Evolutionary conservation across 164 flowering plant species (phyloP).

Genomic region (Macadamia integrifolia): DNA sequence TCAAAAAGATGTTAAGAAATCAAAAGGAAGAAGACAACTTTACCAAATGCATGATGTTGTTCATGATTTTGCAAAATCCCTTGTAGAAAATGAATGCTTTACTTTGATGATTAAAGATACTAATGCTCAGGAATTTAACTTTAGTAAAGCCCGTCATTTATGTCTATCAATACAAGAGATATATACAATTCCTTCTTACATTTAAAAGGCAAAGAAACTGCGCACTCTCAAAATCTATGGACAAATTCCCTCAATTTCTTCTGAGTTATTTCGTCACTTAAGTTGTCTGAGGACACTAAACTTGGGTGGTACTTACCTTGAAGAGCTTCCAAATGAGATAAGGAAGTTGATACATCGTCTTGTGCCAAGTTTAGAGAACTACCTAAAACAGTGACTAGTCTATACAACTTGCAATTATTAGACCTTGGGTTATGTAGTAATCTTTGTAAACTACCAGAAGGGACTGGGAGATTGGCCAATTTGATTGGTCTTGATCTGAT

Average conservation of each 20-base stretch:
- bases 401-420: constrained; percentile 13
- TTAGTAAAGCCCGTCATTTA: no score
- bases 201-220: not conserved
- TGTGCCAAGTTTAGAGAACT: not conserved
- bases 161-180: no score
- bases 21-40: no score
- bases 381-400: constrained; percentile 5
- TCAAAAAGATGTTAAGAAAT: no score
- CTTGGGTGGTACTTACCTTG: not conserved
- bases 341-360: constrained; percentile 14
- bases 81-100: no score
- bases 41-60: no score
- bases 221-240: constrained; percentile 1
- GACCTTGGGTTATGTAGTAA: not conserved
- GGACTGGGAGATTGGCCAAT: constrained; percentile 12
- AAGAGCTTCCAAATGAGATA: constrained; percentile 1
- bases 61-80: no score
- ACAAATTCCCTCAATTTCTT: not conserved
- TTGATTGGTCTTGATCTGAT: constrained; percentile 8
- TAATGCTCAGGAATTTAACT: no score
- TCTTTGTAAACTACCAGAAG: constrained; percentile 10
- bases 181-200: not conserved
- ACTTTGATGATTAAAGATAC: no score
- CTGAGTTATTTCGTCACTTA: not conserved
- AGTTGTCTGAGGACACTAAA: constrained; percentile 11